Percentiles rank a stretch among this genome's conserved stretches.
These are phyloP conservation scores for Ceriops tagal DNA, from an alignment of 345 rosid species.

Conservation along the genomic window DNA sequence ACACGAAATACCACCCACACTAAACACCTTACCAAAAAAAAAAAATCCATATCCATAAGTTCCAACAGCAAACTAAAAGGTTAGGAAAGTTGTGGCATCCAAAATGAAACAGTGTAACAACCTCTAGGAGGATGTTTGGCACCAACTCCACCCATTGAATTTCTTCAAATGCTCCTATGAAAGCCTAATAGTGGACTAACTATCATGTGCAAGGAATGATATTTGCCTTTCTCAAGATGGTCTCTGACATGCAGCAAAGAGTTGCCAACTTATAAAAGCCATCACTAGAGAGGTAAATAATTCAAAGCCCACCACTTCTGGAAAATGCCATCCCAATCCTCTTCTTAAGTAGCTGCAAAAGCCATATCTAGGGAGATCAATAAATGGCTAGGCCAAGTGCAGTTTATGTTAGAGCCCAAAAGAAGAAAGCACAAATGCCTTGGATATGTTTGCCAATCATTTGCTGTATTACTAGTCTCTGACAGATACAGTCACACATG, in stretches of 20 bases:
- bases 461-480: not conserved
- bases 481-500: not conserved
- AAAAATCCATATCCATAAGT: not conserved
- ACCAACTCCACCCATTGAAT: not conserved
- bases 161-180: not conserved
- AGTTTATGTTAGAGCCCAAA: not conserved
- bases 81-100: not conserved
- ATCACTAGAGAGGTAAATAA: slow-evolving; percentile 67
- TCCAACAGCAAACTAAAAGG: not conserved
- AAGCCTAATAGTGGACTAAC: not conserved
- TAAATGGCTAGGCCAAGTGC: not conserved
- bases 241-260: slow-evolving; percentile 80
- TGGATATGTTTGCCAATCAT: not conserved
- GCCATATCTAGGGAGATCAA: slow-evolving; percentile 11
- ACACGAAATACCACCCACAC: too few species aligned
- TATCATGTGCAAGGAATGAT: not conserved
- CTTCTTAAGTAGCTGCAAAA: slow-evolving; percentile 71
- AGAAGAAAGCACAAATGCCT: not conserved
- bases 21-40: not conserved
- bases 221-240: slow-evolving; percentile 42
- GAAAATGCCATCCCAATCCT: slow-evolving; percentile 89
- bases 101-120: not conserved
- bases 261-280: slow-evolving; percentile 93
- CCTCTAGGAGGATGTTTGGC: not conserved
- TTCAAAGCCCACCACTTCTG: slow-evolving; percentile 86